A percentile compares a stretch with the other conserved stretches of the same genome.
These are phyloP conservation scores for Hymenoscyphus fructigenus DNA, from an alignment of 2,329 filamentous ascomycete species.

Conservation along the genomic window DNA sequence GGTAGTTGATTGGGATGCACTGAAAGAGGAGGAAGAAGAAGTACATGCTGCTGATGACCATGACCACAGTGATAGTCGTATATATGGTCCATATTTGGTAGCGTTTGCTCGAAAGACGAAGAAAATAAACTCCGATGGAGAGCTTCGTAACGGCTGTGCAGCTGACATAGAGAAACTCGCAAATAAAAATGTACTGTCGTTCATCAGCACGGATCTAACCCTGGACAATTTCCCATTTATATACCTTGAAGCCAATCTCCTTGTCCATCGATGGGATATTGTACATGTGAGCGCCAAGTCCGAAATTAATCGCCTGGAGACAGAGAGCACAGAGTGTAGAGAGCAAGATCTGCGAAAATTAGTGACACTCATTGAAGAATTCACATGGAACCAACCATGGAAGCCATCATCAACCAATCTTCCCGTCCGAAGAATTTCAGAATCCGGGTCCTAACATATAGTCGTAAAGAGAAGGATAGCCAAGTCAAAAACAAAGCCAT, in stretches of 20 bases:
- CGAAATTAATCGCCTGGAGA: slow-evolving; percentile 25
- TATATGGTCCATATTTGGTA: slow-evolving; percentile 32
- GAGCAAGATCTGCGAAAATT: slow-evolving; percentile 26
- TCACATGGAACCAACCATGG: slow-evolving; percentile 25
- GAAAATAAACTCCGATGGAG: slow-evolving; percentile 32
- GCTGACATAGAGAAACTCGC: slow-evolving; percentile 34
- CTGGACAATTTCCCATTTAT: background rate
- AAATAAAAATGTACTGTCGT: slow-evolving; percentile 30
- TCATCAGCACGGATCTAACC: background rate
- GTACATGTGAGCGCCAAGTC: slow-evolving; percentile 33
- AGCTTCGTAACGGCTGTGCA: slow-evolving; percentile 33
- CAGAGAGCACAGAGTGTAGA: slow-evolving; percentile 30
- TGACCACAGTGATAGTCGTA: slow-evolving; percentile 24
- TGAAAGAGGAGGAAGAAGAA: slow-evolving; percentile 35
- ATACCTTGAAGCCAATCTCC: slow-evolving; percentile 29
- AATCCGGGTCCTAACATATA: slow-evolving; percentile 33
- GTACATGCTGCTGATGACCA: slow-evolving; percentile 31
- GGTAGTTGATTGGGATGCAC: slow-evolving; percentile 35
- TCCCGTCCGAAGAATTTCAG: slow-evolving; percentile 35
- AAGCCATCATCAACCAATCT: slow-evolving; percentile 34
- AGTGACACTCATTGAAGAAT: background rate
- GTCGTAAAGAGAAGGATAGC: slow-evolving; percentile 31
- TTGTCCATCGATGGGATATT: slow-evolving; percentile 25
- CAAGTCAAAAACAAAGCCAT: slow-evolving; percentile 40
- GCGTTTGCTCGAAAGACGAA: slow-evolving; percentile 30